A percentile compares a stretch with the other conserved stretches of the same genome.
Conservation (phyloP, 192 early-diverging fungal genomes). For the Coemansia asiatica region DNA sequence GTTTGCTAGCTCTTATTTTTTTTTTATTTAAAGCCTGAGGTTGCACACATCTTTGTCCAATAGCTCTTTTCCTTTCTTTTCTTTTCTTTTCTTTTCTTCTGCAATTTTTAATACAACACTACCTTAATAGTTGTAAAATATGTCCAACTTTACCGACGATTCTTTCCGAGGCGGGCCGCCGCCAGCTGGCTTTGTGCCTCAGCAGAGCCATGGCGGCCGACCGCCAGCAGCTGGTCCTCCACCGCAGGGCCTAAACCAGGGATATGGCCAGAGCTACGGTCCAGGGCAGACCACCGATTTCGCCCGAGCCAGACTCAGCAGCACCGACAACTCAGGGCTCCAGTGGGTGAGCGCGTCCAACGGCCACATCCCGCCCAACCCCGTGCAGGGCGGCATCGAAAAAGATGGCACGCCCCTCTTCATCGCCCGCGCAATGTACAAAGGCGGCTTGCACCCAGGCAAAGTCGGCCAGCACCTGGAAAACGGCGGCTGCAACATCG, state of each 20-base stretch:
- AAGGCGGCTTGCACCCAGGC: slow-evolving; percentile 57
- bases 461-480: slow-evolving; percentile 55
- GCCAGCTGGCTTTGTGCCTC: background rate
- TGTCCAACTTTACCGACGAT: background rate
- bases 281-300: background rate
- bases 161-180: background rate
- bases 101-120: too few species aligned
- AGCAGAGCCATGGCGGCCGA: slow-evolving; percentile 11
- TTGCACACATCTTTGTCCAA: too few species aligned
- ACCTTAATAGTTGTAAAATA: too few species aligned
- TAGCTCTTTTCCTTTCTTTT: slow-evolving; percentile 2
- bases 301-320: background rate
- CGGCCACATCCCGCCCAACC: slow-evolving; percentile 52
- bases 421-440: slow-evolving; percentile 57
- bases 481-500: slow-evolving; percentile 54
- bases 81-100: background rate
- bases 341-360: slow-evolving; percentile 48
- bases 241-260: too few species aligned
- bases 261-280: background rate
- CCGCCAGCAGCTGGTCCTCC: slow-evolving; percentile 15
- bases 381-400: slow-evolving; percentile 66
- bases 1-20: too few species aligned
- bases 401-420: slow-evolving; percentile 60
- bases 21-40: too few species aligned
- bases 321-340: slow-evolving; percentile 11